A percentile compares a stretch with the other conserved stretches of the same genome.
These are phyloP conservation scores for Gigaspora rosea DNA, from an alignment of 192 early-diverging fungal species.

Conservation along the genomic window DNA sequence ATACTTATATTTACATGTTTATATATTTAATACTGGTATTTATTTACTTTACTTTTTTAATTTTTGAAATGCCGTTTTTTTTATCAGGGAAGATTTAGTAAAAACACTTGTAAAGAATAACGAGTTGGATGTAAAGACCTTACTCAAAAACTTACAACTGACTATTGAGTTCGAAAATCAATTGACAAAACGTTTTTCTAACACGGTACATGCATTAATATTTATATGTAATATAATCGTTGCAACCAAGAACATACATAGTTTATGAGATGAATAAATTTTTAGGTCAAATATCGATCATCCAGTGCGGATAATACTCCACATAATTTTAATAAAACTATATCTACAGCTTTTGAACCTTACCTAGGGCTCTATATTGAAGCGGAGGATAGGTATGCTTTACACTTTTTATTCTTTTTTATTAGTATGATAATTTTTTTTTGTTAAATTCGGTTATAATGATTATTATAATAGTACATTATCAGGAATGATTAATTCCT, in stretches of 20 bases:
- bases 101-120: slow-evolving; percentile 62
- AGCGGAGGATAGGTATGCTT: slow-evolving; percentile 73
- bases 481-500: slow-evolving; percentile 41
- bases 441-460: background rate
- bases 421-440: background rate
- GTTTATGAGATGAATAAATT: too few species aligned
- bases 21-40: background rate
- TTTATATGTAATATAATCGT: too few species aligned
- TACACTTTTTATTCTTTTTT: background rate
- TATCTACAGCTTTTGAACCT: slow-evolving; percentile 85
- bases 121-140: slow-evolving; percentile 65
- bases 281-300: background rate
- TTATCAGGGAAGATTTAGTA: slow-evolving; percentile 61
- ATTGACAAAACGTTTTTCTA: slow-evolving; percentile 70
- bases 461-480: slow-evolving; percentile 9
- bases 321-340: slow-evolving; percentile 69
- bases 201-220: slow-evolving; percentile 39
- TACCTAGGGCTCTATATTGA: slow-evolving; percentile 88
- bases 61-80: background rate
- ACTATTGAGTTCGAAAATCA: slow-evolving; percentile 93
- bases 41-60: background rate
- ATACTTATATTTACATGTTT: background rate
- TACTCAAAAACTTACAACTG: slow-evolving; percentile 75
- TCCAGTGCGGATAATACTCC: background rate
- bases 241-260: too few species aligned